phyloP scores from a whole-genome alignment of 2,329 filamentous ascomycete genomes.

The Fusarium redolens region DNA sequence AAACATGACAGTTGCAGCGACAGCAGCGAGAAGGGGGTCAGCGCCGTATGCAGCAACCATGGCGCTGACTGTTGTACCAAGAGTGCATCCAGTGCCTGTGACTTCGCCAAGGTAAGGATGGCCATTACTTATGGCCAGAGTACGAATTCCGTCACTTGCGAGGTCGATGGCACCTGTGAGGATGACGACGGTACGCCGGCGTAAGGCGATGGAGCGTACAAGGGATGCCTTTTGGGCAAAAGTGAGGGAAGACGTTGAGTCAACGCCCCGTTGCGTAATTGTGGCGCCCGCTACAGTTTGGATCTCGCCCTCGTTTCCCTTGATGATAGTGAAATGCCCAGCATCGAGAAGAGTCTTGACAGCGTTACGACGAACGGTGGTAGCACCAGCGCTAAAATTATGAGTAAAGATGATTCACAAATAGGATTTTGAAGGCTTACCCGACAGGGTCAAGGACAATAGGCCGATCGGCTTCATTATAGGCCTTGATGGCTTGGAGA shows the following conservation, averaged over 20 bases:
- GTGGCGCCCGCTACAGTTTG: constrained; percentile 72
- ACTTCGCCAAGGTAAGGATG: constrained; percentile 76
- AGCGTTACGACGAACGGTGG: constrained; percentile 75
- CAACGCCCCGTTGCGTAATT: constrained; percentile 80
- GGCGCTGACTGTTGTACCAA: constrained; percentile 84
- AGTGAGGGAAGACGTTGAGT: constrained; percentile 73
- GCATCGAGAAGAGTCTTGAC: constrained; percentile 76
- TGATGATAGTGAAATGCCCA: constrained; percentile 88
- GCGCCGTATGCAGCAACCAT: constrained; percentile 72
- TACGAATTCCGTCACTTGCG: constrained; percentile 77
- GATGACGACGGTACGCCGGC: constrained; percentile 76
- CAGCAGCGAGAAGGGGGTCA: constrained; percentile 76
- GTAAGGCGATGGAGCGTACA: constrained; percentile 72
- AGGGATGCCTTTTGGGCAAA: constrained; percentile 66
- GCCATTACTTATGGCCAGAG: constrained; percentile 79
- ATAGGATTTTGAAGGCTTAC: constrained; percentile 52
- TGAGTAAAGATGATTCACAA: background rate
- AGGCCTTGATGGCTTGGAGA: constrained; percentile 78
- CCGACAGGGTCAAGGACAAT: constrained; percentile 92
- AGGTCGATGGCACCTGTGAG: constrained; percentile 86
- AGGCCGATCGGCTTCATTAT: constrained; percentile 81
- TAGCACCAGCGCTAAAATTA: constrained; percentile 77
- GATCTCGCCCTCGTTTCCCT: constrained; percentile 94
- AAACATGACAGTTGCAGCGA: constrained; percentile 81
- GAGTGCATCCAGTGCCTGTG: constrained; percentile 85